Conservation (phyloP, 441 rosid species). For the Adansonia grandidieri region DNA sequence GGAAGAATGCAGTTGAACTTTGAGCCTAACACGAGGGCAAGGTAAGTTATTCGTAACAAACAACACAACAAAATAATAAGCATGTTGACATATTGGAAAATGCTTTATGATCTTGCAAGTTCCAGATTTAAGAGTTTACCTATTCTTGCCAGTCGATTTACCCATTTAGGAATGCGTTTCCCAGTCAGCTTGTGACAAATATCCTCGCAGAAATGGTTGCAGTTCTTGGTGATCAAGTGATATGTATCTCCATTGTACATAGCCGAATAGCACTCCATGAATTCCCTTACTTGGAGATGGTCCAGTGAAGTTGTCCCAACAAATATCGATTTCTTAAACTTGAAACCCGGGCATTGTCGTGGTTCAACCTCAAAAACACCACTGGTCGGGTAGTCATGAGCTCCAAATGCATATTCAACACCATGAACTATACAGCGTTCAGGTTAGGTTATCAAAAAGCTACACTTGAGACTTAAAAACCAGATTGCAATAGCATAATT, state of each 20-base stretch:
- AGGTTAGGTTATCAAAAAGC: constrained; percentile 24
- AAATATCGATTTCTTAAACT: constrained; percentile 68
- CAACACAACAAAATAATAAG: background rate
- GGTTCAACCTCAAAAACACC: constrained; percentile 84
- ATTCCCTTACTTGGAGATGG: constrained; percentile 64
- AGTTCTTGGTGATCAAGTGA: constrained; percentile 74
- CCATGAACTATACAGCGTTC: constrained; percentile 49
- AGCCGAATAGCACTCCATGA: constrained; percentile 62
- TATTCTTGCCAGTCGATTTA: constrained; percentile 67
- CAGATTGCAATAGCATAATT: background rate
- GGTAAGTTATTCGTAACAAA: background rate
- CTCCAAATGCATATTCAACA: constrained; percentile 78
- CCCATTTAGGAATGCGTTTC: constrained; percentile 71
- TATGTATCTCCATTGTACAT: constrained; percentile 69
- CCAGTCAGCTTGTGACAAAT: constrained; percentile 60
- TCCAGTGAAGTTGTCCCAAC: constrained; percentile 69
- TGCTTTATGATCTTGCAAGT: background rate
- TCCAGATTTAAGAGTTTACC: constrained; percentile 38
- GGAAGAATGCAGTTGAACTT: constrained; percentile 74
- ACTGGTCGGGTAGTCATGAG: constrained; percentile 69
- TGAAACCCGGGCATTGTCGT: constrained; percentile 72
- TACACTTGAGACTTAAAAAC: constrained; percentile 16
- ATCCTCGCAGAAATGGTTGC: constrained; percentile 79
- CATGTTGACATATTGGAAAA: background rate
- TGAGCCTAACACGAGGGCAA: constrained; percentile 46